Base-by-base conservation (phyloP, 345 rosid species). In the Noccaea bulbosa region DNA sequence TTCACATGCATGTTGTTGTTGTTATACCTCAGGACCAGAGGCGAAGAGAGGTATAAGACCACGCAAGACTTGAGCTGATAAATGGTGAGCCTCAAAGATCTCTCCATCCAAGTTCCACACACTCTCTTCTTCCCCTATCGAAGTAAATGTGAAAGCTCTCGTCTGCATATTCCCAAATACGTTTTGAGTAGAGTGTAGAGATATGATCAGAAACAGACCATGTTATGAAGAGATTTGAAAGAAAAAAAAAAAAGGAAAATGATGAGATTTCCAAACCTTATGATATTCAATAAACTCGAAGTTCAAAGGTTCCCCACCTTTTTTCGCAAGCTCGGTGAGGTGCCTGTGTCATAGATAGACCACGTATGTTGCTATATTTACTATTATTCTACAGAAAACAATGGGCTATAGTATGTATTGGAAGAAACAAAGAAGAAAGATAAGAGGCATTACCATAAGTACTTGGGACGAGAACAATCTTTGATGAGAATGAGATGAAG, bases 71-170 rank as follows among this genome's bases (percentile, higher is more conserved):
- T 90, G 98, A 7, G 96, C 97, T 9, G 98, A 93, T 62, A 90
- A 87, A 65, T 87, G 81, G 66, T 88, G 96, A 46, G 98, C 98
- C 69, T 79, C 81, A 55, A 93, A 88, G 65, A 85, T 87, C 91
- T 93, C 98, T 6, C 98, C 98, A 37, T 90, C 98, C 82, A 90
- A 75, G 74, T 93, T 93, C 97, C 97, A 93, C 44, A 86, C 71
- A 67, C 97, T 88, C 83, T 90, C 82, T 6, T 86, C 81, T 12
- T 88, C 82, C 51, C 94, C 98, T 1, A 75, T 62, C 24, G 96
- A 90, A 48, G 86, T 86, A 78, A 93, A 93, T 37, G 97, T 87
- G 66, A 91, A 93, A 70, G 92, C 96, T 3, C 87, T 48, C 12
- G 97, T 87, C 98, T 93, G 86, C 63, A 43, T 24, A 65, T 33